Evolutionary conservation across 2,329 filamentous ascomycete genomes (phyloP).

Genomic region (Apiospora malaysiana): DNA sequence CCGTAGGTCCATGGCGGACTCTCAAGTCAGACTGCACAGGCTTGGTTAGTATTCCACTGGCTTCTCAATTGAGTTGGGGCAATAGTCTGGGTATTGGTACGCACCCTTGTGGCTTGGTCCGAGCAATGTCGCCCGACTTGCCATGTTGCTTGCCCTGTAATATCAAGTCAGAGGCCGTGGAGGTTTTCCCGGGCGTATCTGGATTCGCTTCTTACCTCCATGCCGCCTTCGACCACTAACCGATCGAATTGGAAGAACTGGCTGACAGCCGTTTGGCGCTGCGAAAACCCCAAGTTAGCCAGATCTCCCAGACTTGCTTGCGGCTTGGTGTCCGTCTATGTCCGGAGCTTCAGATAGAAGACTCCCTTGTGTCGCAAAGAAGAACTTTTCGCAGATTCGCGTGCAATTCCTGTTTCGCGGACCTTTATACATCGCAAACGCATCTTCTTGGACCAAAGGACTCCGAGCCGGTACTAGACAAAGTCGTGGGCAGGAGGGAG

Average conservation of each 20-base stretch:
- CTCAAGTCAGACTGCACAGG: not conserved
- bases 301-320: not conserved
- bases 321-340: not conserved
- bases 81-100: slow-evolving; percentile 34
- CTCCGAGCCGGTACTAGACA: not conserved
- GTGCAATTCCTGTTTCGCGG: not conserved
- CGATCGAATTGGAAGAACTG: slow-evolving; percentile 93
- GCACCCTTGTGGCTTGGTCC: slow-evolving; percentile 83
- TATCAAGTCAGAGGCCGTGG: not conserved
- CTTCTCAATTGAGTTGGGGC: not conserved
- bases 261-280: slow-evolving; percentile 95
- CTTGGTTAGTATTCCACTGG: not conserved
- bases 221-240: slow-evolving; percentile 89
- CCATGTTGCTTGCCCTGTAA: slow-evolving; percentile 71
- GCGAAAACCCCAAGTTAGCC: slow-evolving; percentile 28
- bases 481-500: not conserved
- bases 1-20: not conserved
- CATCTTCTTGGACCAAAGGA: not conserved
- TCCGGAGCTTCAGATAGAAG: not conserved
- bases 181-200: slow-evolving; percentile 27
- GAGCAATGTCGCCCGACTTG: slow-evolving; percentile 67
- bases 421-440: not conserved
- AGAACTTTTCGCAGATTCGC: not conserved
- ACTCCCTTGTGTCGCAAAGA: not conserved
- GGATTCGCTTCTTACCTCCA: slow-evolving; percentile 65